phyloP scores from a whole-genome alignment of 1,284 basidiomycete genomes.

The Microbotryum intermedium region DNA sequence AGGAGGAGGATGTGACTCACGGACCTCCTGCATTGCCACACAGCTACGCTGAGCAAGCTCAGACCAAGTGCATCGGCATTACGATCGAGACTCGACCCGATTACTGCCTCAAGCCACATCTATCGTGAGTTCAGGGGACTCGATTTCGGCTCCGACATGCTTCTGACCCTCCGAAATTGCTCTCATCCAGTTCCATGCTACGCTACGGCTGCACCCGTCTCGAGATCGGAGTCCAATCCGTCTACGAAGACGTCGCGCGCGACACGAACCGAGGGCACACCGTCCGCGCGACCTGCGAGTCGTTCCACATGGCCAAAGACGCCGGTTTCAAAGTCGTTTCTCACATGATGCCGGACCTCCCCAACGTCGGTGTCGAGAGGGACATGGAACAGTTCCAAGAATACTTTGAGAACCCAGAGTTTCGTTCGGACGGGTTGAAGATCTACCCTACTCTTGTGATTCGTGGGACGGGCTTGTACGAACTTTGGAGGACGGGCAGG shows the following conservation, averaged over 20 bases:
- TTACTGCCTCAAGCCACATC: constrained; percentile 93
- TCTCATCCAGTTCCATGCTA: constrained; percentile 74
- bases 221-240: constrained; percentile 97
- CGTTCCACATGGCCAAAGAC: constrained; percentile 96
- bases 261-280: constrained; percentile 96
- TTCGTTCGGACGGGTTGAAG: constrained; percentile 93
- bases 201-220: constrained; percentile 96
- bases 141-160: background rate
- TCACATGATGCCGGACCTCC: constrained; percentile 86
- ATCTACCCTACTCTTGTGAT: constrained; percentile 98
- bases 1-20: too few species aligned
- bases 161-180: background rate
- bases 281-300: constrained; percentile 92
- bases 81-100: constrained; percentile 98
- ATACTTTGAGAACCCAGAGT: constrained; percentile 97
- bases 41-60: constrained; percentile 89
- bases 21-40: background rate
- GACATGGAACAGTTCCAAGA: constrained; percentile 97
- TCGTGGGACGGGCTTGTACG: constrained; percentile 76
- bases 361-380: constrained; percentile 93
- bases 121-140: constrained; percentile 51
- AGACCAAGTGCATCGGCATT: constrained; percentile 97
- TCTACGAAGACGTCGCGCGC: constrained; percentile 97
- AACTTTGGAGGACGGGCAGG: constrained; percentile 35
- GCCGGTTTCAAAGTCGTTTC: constrained; percentile 99